Evolutionary conservation across 768 basidiomycete species (phyloP).

Genomic region (Tricholoma matsutake): DNA sequence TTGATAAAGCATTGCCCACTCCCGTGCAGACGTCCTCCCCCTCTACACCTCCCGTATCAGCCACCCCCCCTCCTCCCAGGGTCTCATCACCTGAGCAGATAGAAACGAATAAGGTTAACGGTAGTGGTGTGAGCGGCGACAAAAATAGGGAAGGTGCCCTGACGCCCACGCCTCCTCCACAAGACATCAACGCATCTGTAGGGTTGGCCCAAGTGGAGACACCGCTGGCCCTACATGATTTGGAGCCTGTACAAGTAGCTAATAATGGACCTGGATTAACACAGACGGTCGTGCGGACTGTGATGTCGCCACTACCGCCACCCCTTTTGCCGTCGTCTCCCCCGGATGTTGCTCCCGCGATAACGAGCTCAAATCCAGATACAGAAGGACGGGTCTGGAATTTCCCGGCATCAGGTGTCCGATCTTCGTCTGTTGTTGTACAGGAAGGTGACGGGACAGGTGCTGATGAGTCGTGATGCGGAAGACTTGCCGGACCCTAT

Average conservation of each 20-base stretch:
- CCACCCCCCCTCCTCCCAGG: constrained; percentile 19
- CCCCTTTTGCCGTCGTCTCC: not conserved
- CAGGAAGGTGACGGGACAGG: constrained; percentile 2
- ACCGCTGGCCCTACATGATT: constrained; percentile 15
- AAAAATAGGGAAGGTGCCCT: not conserved
- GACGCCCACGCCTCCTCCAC: constrained; percentile 6
- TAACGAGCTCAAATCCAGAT: not conserved
- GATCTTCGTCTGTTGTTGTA: constrained; percentile 3
- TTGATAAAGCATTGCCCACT: constrained; percentile 36
- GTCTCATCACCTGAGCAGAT: constrained; percentile 18
- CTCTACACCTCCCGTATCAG: constrained; percentile 18
- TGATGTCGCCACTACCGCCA: not conserved
- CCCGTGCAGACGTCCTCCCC: constrained; percentile 26
- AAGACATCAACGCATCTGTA: constrained; percentile 10
- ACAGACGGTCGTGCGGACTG: not conserved
- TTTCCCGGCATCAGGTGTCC: constrained; percentile 6
- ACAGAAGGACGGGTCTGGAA: constrained; percentile 7
- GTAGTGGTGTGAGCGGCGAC: constrained; percentile 6
- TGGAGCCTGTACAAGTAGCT: constrained; percentile 9
- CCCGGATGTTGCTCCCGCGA: not conserved
- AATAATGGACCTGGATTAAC: not conserved
- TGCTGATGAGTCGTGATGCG: not conserved
- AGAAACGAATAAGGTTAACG: constrained; percentile 8
- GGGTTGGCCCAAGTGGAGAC: constrained; percentile 21
- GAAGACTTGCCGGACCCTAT: not conserved